Base-by-base conservation (phyloP, 1,284 basidiomycete species). In the Cryptococcus maquisensis region DNA sequence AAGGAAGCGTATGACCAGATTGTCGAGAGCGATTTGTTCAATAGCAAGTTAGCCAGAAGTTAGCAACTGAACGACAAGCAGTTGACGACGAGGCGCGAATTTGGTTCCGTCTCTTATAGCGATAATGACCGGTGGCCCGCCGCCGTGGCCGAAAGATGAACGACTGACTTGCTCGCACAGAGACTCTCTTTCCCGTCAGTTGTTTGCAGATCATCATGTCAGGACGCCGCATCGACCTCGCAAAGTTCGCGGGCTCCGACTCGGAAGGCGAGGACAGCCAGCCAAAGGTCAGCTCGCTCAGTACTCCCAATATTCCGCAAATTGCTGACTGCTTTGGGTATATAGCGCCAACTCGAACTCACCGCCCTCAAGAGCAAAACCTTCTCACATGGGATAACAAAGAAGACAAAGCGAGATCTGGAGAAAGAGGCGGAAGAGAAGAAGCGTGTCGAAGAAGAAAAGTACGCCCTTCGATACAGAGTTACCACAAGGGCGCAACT, bases 381-480 rank as follows among this genome's bases (percentile, higher is more conserved):
- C 1, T 78, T 77, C 64, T 65, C 71, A 2, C 66, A 73, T 52
- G 78, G 77, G 0, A 74, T 72, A 16, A 73, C 72, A 15, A 76
- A 75, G 48, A 79, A 79, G 66, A 75, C 76, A 2, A 79, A 95
- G 74, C 91, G 88, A 69, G 92, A 96, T 69, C 83, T 86, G 64
- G 92, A 96, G 70, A 85, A 84, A 47, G 91, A 90, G 45, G 88
- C 90, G 54, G 88, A 86, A 35, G 93, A 92, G 77, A 85, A 85
- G 69, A 84, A 81, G 62, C 85, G 89, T 69, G 86, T 88, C 65
- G 90, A 93, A 67, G 87, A 86, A 56, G 82, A 85, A 63, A 60
- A 70, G 75, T 75, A 39, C 39, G 72, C 37, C 28, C 21, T 8
- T 20, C 36, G 13, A 20, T 10, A 20, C 37, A 23, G 16, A 32